A percentile compares a stretch with the other conserved stretches of the same genome.
These are phyloP conservation scores for Pseudotsuga menziesii DNA, from an alignment of 75 land plant species.

Conservation along the genomic window DNA sequence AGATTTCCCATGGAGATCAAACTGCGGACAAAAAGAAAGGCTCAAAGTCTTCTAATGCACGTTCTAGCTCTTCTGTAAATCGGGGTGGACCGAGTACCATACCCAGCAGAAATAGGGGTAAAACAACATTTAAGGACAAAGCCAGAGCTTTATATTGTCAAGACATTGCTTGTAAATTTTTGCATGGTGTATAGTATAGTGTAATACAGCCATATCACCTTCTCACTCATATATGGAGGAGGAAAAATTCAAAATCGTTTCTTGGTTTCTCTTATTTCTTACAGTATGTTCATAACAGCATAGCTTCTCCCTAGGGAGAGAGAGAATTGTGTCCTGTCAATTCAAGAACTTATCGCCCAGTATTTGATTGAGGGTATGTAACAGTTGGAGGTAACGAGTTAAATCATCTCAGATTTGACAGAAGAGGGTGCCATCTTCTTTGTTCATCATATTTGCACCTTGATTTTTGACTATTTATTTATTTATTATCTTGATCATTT, in stretches of 20 bases:
- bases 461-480: too few relatives aligned
- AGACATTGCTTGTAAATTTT: neutral
- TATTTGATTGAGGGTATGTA: neutral
- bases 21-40: conserved; percentile 3
- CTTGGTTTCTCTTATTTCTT: neutral
- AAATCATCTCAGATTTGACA: too few relatives aligned
- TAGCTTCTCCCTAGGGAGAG: neutral
- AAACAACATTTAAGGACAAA: conserved; percentile 5
- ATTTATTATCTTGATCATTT: too few relatives aligned
- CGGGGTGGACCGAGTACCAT: neutral
- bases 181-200: conserved; percentile 8
- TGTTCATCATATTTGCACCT: too few relatives aligned
- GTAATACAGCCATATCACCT: neutral
- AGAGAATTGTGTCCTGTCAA: neutral
- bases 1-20: conserved; percentile 11
- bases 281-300: neutral
- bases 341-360: neutral
- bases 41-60: conserved; percentile 4
- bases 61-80: neutral
- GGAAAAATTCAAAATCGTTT: neutral
- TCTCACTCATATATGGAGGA: neutral
- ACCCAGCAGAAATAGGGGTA: neutral
- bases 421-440: too few relatives aligned
- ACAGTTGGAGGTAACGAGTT: too few relatives aligned
- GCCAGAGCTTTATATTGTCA: conserved; percentile 6